Evolutionary conservation across 352 stramenopile genomes (phyloP), one percentile per base, ranked within the genome.

Genomic region (Phytophthora foliorum): DNA sequence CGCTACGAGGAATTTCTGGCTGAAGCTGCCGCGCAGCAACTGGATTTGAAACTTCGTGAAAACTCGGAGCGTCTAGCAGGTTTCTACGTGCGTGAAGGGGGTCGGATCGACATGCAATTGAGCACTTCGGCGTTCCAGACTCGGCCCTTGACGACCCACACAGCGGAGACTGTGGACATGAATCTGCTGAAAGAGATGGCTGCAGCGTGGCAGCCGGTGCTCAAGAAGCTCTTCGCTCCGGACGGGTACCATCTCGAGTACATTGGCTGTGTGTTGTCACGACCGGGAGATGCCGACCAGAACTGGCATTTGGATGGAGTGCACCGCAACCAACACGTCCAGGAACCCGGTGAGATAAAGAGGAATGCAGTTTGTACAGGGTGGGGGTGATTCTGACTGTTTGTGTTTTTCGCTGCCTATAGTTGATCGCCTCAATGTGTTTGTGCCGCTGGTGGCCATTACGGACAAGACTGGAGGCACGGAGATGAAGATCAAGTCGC

Each of bases 261-360:
- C 56, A 67, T 91, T 57, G 86, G 86, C 6, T 94, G 86, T 46
- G 86, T 94, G 16, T 56, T 94, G 1, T 82, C 86, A 0, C 71
- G 79, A 51, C 84, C 86, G 3, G 84, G 79, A 21, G 86, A 94
- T 51, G 34, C 8, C 0, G 74, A 87, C 62, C 86, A 94, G 67
- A 94, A 94, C 74, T 94, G 86, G 86, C 86, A 94, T 58, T 72
- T 94, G 19, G 86, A 94, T 63, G 86, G 86, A 29, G 82, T 94
- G 45, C 84, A 94, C 34, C 69, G 69, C n/a, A 81, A 86, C 44
- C 61, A 77, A 17, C 54, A 69, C 10, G 34, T 72, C 14, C 86
- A 94, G 27, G 77, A 90, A 63, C 72, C 72, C 65, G 84, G 84
- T 88, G 57, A 32, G 31, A 27, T 17, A 25, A 25, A n/a, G n/a